Base-by-base conservation (phyloP, 2,329 filamentous ascomycete genomes). In the Apiospora phragmitis region DNA sequence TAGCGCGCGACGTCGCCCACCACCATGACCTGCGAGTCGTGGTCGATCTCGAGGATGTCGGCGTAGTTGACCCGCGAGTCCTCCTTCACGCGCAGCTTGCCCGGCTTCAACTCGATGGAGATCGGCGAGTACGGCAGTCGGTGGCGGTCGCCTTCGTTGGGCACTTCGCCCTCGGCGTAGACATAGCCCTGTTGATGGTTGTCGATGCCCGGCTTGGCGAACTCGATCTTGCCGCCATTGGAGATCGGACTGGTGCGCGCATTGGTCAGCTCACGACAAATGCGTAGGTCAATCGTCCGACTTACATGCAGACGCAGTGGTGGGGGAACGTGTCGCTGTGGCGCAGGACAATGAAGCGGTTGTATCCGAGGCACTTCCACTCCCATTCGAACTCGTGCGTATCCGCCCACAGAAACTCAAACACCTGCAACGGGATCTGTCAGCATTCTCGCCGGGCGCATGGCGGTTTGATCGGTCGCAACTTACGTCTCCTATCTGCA, bases 401-500 rank as follows among this genome's bases (percentile, higher is more conserved):
- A 65, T 81, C 80, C 51, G 80, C 79, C 80, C 80, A 81, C n/a
- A 81, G 78, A 70, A 81, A 81, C 69, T 81, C 80, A 71, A 81
- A 81, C 26, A 81, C 79, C 79, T 81, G 65, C 24, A 18, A 14
- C 35, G 32, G 24, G 26, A 70, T 62, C 43, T 67, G 71, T 72
- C 67, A 74, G 69, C 59, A 14, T 65, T 65, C 43, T 32, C 32
- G 65, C 6, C 65, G 70, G 9, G 35, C 24, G 65, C 29, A 11
- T 51, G 24, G 32, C 21, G 45, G 21, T 35, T 29, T 18, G 21
- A 35, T n/a, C n/a, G 3, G 14, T 32, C 21, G 65, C 16, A 67
- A 77, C 79, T 79, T 70, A 81, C 80, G 72, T 81, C 80, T 73
- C 80, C 80, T 67, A 81, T 74, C 70, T 81, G 77, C 67, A 81